Percentiles rank a stretch among this genome's conserved stretches.
Evolutionary conservation across 352 stramenopile genomes (phyloP).

Genomic region (Globisporangium camurandrum): DNA sequence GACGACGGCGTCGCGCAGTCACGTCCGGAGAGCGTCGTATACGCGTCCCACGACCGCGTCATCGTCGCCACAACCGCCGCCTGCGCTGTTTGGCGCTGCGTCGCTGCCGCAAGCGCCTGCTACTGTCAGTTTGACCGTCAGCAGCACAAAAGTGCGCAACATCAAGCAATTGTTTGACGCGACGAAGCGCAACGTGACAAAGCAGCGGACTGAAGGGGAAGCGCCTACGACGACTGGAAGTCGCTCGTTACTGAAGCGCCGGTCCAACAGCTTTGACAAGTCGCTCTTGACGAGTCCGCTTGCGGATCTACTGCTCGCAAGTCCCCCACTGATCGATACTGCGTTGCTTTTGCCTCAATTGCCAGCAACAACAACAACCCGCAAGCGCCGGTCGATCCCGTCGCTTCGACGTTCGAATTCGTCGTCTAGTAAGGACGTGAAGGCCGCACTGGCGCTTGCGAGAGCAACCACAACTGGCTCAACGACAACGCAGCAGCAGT

Average conservation of each 20-base stretch:
- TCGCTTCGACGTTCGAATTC: constrained; percentile 12
- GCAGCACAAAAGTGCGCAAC: constrained; percentile 26
- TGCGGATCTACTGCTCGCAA: constrained; percentile 12
- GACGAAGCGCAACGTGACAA: constrained; percentile 6
- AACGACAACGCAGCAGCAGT: too few species aligned
- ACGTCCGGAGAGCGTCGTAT: background rate
- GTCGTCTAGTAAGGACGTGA: constrained; percentile 12
- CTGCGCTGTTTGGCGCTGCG: constrained; percentile 11
- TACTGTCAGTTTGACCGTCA: constrained; percentile 14
- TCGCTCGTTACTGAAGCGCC: constrained; percentile 22
- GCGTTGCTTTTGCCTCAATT: background rate
- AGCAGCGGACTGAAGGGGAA: constrained; percentile 9
- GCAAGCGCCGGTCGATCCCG: constrained; percentile 11
- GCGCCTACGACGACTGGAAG: background rate
- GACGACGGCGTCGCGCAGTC: background rate
- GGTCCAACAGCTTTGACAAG: constrained; percentile 40
- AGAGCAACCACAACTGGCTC: constrained; percentile 11
- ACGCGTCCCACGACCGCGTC: background rate
- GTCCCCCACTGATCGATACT: background rate
- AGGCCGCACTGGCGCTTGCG: constrained; percentile 5
- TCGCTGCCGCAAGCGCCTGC: constrained; percentile 12
- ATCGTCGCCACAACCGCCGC: constrained; percentile 2
- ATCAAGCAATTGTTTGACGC: constrained; percentile 28
- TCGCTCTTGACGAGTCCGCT: constrained; percentile 21
- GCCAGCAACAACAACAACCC: constrained; percentile 4